Percentiles rank a stretch among this genome's conserved stretches.
phyloP scores from a whole-genome alignment of 192 early-diverging fungal species.

The Entrophospora sp. region DNA sequence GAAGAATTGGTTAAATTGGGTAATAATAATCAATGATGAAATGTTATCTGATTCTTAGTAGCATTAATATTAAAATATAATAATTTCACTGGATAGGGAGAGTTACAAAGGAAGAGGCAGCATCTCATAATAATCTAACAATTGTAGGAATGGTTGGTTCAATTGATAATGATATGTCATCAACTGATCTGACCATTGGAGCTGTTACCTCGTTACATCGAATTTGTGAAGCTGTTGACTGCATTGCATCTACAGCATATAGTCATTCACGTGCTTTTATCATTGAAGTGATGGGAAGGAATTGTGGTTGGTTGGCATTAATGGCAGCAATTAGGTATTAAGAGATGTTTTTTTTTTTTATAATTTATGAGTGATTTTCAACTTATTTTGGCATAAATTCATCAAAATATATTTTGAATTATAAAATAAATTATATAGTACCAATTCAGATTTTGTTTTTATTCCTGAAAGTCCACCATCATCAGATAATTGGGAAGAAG shows the following conservation, averaged over 20 bases:
- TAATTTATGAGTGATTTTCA: background rate
- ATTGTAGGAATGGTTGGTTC: constrained; percentile 96
- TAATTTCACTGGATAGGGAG: background rate
- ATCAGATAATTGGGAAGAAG: constrained; percentile 77
- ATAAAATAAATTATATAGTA: constrained; percentile 25
- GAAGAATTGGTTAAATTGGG: constrained; percentile 60
- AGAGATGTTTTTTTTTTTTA: background rate
- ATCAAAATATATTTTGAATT: background rate
- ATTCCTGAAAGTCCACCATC: constrained; percentile 89
- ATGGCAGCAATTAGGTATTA: constrained; percentile 64
- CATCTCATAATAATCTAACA: constrained; percentile 58
- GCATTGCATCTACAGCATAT: constrained; percentile 82
- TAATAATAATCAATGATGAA: background rate
- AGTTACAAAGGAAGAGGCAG: constrained; percentile 53
- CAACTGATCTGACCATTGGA: constrained; percentile 93
- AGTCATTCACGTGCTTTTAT: constrained; percentile 97
- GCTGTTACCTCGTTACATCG: constrained; percentile 87
- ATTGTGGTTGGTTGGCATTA: constrained; percentile 92
- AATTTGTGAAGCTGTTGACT: constrained; percentile 93
- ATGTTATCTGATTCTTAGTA: background rate
- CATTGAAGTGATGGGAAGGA: constrained; percentile 96
- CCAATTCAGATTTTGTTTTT: constrained; percentile 94
- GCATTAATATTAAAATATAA: background rate
- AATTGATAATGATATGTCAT: constrained; percentile 92
- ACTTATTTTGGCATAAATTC: background rate